Conservation (phyloP, 441 rosid genomes). For the Arabidopsis hybrid region DNA sequence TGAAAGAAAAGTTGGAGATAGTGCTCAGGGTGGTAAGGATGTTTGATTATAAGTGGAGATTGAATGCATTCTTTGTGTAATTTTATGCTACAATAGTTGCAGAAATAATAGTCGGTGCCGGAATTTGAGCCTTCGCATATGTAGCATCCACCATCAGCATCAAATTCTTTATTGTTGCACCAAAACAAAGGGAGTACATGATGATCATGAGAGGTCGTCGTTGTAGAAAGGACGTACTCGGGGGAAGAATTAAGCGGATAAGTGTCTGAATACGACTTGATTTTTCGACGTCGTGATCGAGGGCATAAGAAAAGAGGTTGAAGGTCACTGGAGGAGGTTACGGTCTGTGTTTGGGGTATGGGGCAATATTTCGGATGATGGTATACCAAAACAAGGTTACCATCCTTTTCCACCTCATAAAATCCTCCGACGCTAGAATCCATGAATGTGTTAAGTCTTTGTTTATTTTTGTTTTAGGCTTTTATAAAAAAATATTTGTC, state of each 20-base stretch:
- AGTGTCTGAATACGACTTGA: not conserved
- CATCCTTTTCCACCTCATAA: not conserved
- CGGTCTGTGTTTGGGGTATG: not conserved
- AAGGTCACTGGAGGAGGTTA: not conserved
- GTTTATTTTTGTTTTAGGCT: too few relatives aligned
- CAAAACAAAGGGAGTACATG: not conserved
- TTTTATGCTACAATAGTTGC: accelerated
- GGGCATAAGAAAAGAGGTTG: not conserved
- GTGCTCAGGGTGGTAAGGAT: not conserved
- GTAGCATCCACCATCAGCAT: not conserved
- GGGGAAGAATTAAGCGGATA: too few relatives aligned
- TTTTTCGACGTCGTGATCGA: too few relatives aligned
- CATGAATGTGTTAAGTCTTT: not conserved
- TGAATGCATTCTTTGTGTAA: not conserved
- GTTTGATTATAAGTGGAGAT: not conserved
- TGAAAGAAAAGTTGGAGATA: not conserved
- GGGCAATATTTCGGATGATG: not conserved
- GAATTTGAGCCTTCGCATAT: not conserved
- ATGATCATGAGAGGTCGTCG: not conserved
- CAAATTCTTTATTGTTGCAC: not conserved
- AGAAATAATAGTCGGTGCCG: not conserved
- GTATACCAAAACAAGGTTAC: not conserved
- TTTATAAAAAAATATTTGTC: not conserved
- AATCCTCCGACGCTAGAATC: not conserved
- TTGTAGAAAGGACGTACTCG: not conserved